Evolutionary conservation across 352 stramenopile genomes (phyloP), one percentile per base, ranked within the genome.

Genomic region (Blastocystis hominis): DNA sequence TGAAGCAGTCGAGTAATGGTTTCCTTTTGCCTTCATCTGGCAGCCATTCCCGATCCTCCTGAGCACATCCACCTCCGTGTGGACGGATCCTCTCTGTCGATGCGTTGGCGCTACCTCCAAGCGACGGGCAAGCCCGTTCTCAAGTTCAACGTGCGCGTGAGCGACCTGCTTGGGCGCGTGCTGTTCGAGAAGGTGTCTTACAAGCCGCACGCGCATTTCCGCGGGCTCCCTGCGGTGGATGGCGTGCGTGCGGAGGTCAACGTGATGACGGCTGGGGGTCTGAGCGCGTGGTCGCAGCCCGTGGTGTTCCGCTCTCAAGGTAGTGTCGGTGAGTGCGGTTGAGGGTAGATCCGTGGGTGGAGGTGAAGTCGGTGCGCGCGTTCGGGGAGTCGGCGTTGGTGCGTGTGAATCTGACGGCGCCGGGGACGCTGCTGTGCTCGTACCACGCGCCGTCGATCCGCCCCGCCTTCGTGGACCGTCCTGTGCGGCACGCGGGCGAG

Each of bases 121-220:
- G 55, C n/a, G 5, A 63, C 9, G 10, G 69, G 69, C 10, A 34
- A 44, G 24, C 69, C 69, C 4, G 9, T 80, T 6, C 69, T 80
- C 7, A 80, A 80, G 69, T 80, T 61, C 50, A 80, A 15, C 9
- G 69, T 80, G 20, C 69, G 69, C 40, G 69, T 80, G 54, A 61
- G 17, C 24, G 68, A 78, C 50, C 7, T 63, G 44, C 15, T 20
- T 2, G 69, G 69, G 1, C 36, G 42, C 20, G 54, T 80, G 13
- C 20, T 80, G 46, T 80, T 80, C 30, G 69, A 80, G 69, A 80
- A 80, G 69, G 47, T 46, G 9, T n/a, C 69, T 10, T 62, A 62
- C 38, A 61, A 63, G 34, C 44, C 42, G 17, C 40, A 47, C 69
- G 36, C 36, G 6, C 36, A n/a, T 5, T 80, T 80, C 69, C 69